These are phyloP conservation scores for Myxozyma monticola DNA, from an alignment of 805 yeast species.

Conservation along the genomic window DNA sequence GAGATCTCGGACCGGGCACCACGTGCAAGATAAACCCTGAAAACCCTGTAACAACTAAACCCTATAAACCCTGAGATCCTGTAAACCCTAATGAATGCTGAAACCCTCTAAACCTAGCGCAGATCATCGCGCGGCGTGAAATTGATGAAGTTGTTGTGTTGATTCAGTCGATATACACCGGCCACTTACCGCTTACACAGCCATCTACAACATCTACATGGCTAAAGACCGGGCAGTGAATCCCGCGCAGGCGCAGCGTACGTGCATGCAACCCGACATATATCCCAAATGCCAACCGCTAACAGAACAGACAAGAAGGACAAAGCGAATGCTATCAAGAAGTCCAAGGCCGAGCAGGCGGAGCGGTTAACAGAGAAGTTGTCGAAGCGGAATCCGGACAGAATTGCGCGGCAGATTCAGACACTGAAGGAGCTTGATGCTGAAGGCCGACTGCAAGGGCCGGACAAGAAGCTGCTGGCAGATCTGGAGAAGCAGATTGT, in stretches of 20 bases:
- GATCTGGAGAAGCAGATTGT: constrained; percentile 25
- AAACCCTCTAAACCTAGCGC: no score
- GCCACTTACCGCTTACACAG: no score
- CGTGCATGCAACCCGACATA: no score
- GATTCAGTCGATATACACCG: not conserved
- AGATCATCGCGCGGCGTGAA: no score
- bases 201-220: constrained; percentile 6
- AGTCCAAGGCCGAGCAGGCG: constrained; percentile 29
- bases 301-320: constrained; percentile 25
- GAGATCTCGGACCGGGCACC: no score
- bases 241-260: constrained; percentile 32
- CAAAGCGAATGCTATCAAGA: constrained; percentile 28
- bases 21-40: no score
- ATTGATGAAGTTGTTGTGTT: no score
- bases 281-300: not conserved
- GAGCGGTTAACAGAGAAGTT: constrained; percentile 26
- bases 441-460: constrained; percentile 22
- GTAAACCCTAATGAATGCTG: no score
- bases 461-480: constrained; percentile 21
- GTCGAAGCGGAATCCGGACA: constrained; percentile 25
- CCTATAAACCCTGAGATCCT: no score
- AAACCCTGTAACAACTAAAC: no score
- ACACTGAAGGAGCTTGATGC: constrained; percentile 15
- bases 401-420: constrained; percentile 24
- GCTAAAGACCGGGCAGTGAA: constrained; percentile 21